Conservation (phyloP, 805 yeast species). For the Cyberlindnera samutprakarnensis region DNA sequence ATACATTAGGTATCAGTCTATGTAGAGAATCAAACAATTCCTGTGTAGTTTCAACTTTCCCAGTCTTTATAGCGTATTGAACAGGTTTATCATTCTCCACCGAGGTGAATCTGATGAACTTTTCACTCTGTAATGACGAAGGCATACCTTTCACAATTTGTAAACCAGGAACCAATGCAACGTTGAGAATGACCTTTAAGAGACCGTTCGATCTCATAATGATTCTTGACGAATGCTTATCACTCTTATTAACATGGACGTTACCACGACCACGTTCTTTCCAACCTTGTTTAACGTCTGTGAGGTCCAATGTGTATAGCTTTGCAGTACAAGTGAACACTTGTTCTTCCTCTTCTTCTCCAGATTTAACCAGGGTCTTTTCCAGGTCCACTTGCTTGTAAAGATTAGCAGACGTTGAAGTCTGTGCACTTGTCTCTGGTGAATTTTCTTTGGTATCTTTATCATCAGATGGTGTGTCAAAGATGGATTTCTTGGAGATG, state of each 20-base stretch:
- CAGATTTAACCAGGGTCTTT: conserved; percentile 62
- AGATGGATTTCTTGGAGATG: conserved; percentile 46
- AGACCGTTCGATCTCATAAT: conserved; percentile 91
- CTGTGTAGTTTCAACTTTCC: conserved; percentile 51
- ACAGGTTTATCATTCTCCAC: conserved; percentile 59
- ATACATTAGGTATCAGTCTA: conserved; percentile 16
- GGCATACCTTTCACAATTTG: conserved; percentile 74
- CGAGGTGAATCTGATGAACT: conserved; percentile 70
- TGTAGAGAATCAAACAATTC: conserved; percentile 47
- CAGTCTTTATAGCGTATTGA: conserved; percentile 77
- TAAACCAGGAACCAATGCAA: conserved; percentile 55
- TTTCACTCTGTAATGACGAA: conserved; percentile 77
- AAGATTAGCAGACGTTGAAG: conserved; percentile 23
- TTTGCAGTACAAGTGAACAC: conserved; percentile 68
- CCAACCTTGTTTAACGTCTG: conserved; percentile 74
- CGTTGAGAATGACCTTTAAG: conserved; percentile 72
- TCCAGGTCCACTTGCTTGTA: conserved; percentile 54
- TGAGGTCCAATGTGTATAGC: conserved; percentile 65
- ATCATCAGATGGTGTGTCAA: conserved; percentile 30
- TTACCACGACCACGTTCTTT: conserved; percentile 91
- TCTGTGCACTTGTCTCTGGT: too few species aligned
- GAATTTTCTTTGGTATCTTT: conserved; percentile 4
- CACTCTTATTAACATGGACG: conserved; percentile 60
- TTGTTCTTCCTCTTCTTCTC: conserved; percentile 81
- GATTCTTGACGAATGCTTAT: conserved; percentile 51